Base-by-base conservation (phyloP, 2,329 filamentous ascomycete species). In the Fusarium sulawesiense region DNA sequence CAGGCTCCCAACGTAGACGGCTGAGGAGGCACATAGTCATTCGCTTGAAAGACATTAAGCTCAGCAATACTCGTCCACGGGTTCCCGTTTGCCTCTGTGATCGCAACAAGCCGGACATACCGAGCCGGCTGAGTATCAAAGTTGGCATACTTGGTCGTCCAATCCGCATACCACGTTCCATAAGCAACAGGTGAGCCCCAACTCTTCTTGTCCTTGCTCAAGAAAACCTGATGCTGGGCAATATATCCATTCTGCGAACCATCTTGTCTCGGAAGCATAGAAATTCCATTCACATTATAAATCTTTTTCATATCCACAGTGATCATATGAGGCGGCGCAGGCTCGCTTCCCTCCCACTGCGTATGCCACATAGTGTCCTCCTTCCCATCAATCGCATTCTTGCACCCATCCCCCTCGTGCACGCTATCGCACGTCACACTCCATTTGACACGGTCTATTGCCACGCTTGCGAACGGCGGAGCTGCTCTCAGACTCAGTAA, bases 261-360 rank as follows among this genome's bases (percentile, higher is more conserved):
- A 37, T 71, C 67, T 25, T 68, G 67, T 30, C 64, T 63, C 7
- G 64, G 67, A n/a, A 71, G 20, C 27, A 71, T 57, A 49, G 67
- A 65, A 6, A 71, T 53, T 1, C 56, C 56, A 44, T 71, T 71
- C 29, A 68, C 42, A 41, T 61, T 57, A 8, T 50, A 66, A 10
- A 59, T 40, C 34, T 56, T 65, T 48, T 44, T 60, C 32, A 71
- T 27, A n/a, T 71, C 68, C 25, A 71, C 37, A 3, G 56, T 71
- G 25, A 68, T 61, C 25, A 23, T 65, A 50, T 71, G 68, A 29
- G 68, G 64, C 14, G 60, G 68, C 14, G 23, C 18, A 29, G 68
- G 58, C 6, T 65, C 49, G 12, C 18, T 50, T 0, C 56, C 46
- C 27, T 59, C 56, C 59, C 56, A 71, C 6, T 59, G 51, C 0